Conservation (phyloP, 441 rosid species). For the Gossypium trilobum region DNA sequence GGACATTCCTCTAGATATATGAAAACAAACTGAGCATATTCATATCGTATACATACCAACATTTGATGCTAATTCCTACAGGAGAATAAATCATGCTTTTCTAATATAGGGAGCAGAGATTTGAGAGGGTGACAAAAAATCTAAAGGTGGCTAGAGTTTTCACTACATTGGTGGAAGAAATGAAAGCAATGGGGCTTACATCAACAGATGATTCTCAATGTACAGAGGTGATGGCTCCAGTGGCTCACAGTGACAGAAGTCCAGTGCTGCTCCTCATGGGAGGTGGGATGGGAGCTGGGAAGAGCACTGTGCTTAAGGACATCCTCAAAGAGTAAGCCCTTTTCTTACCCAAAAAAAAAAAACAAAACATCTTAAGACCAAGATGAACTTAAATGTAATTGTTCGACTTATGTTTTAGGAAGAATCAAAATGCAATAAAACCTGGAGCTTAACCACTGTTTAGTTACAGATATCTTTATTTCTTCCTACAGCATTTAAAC, state of each 20-base stretch:
- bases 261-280: conserved; percentile 93
- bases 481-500: not conserved
- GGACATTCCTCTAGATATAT: not conserved
- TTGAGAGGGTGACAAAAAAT: conserved; percentile 71
- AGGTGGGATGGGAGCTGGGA: conserved; percentile 99
- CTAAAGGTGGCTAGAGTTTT: conserved; percentile 86
- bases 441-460: no score
- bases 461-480: not conserved
- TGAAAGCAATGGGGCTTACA: conserved; percentile 84
- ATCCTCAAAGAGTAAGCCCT: conserved; percentile 71
- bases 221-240: conserved; percentile 96
- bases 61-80: not conserved
- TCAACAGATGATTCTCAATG: conserved; percentile 68
- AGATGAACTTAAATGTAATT: not conserved
- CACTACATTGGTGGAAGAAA: conserved; percentile 79
- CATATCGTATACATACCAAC: not conserved
- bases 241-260: conserved; percentile 79
- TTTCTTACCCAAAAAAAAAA: no score
- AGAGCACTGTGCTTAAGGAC: conserved; percentile 93
- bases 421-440: not conserved
- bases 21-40: not conserved
- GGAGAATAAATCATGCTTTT: conserved; percentile 8
- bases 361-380: not conserved
- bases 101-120: conserved; percentile 60
- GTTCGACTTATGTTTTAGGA: not conserved